These are phyloP conservation scores for Paracamarosporium sp. DNA, from an alignment of 2,329 filamentous ascomycete species.

Conservation along the genomic window DNA sequence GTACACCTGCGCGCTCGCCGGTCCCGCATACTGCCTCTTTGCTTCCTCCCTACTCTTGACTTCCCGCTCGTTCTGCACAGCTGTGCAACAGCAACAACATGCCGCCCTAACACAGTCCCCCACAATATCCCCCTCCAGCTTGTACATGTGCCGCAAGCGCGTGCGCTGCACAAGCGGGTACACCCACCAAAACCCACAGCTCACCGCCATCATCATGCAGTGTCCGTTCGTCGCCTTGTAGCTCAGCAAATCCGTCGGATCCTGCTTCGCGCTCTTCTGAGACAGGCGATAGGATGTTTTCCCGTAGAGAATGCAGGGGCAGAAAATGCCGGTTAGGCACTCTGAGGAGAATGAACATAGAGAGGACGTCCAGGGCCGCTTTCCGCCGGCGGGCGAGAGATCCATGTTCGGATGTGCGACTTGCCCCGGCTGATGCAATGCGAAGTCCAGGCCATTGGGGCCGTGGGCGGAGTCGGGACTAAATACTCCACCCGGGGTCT, in stretches of 20 bases:
- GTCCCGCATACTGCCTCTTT: slow-evolving; percentile 45
- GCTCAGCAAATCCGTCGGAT: slow-evolving; percentile 50
- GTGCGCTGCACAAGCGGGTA: slow-evolving; percentile 47
- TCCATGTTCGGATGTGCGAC: slow-evolving; percentile 52
- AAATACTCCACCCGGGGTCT: slow-evolving; percentile 40
- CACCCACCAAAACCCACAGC: slow-evolving; percentile 47
- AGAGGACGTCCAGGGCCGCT: slow-evolving; percentile 38
- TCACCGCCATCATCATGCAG: slow-evolving; percentile 47
- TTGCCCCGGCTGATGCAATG: slow-evolving; percentile 47
- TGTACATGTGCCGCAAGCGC: slow-evolving; percentile 52
- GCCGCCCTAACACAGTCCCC: slow-evolving; percentile 44
- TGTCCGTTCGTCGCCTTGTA: slow-evolving; percentile 46
- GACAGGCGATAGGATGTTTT: slow-evolving; percentile 52
- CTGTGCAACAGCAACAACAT: slow-evolving; percentile 52
- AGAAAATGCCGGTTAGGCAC: slow-evolving; percentile 49
- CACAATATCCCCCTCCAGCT: slow-evolving; percentile 46
- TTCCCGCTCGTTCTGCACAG: slow-evolving; percentile 55
- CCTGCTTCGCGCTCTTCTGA: slow-evolving; percentile 44
- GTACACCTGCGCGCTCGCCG: slow-evolving; percentile 46
- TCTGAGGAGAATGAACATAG: slow-evolving; percentile 44
- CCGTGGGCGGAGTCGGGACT: slow-evolving; percentile 44
- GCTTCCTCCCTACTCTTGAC: slow-evolving; percentile 53
- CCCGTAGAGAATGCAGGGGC: slow-evolving; percentile 53
- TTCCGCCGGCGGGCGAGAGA: slow-evolving; percentile 21
- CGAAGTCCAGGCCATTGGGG: slow-evolving; percentile 46